Evolutionary conservation across 176 grass and related monocot genomes (phyloP).

Genomic region (Miscanthus lutarioriparius): DNA sequence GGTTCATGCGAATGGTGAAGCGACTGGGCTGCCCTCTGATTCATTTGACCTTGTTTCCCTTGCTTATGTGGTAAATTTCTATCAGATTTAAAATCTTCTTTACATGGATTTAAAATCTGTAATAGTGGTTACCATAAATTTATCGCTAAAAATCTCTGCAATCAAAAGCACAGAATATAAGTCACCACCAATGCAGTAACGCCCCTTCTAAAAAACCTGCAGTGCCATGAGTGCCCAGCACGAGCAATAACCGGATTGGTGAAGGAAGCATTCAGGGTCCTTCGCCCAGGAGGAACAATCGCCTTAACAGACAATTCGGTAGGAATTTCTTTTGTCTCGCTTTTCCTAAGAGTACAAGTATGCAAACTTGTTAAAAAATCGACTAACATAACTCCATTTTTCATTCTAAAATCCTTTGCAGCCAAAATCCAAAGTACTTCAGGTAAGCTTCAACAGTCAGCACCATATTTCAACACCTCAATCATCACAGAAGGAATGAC

Average conservation of each 20-base stretch:
- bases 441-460: constrained; percentile 44
- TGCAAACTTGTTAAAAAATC: background rate
- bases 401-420: constrained; percentile 24
- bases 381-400: constrained; percentile 16
- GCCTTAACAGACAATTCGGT: constrained; percentile 87
- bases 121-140: background rate
- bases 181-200: background rate
- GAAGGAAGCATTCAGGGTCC: constrained; percentile 60
- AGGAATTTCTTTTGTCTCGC: constrained; percentile 6
- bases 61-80: constrained; percentile 18
- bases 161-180: background rate
- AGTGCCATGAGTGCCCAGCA: constrained; percentile 57
- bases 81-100: background rate
- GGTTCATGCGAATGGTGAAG: constrained; percentile 77
- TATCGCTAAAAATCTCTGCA: background rate
- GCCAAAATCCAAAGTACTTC: constrained; percentile 89
- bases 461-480: background rate
- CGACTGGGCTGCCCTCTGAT: constrained; percentile 59
- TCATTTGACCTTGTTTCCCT: constrained; percentile 84
- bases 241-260: constrained; percentile 57
- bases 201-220: background rate
- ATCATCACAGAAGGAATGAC: background rate
- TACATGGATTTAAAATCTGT: background rate
- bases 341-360: background rate
- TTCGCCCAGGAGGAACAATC: constrained; percentile 66